A percentile compares a stretch with the other conserved stretches of the same genome.
These are phyloP conservation scores for Pseudocercospora fijiensis DNA, from an alignment of 2,329 filamentous ascomycete genomes.

Conservation along the genomic window DNA sequence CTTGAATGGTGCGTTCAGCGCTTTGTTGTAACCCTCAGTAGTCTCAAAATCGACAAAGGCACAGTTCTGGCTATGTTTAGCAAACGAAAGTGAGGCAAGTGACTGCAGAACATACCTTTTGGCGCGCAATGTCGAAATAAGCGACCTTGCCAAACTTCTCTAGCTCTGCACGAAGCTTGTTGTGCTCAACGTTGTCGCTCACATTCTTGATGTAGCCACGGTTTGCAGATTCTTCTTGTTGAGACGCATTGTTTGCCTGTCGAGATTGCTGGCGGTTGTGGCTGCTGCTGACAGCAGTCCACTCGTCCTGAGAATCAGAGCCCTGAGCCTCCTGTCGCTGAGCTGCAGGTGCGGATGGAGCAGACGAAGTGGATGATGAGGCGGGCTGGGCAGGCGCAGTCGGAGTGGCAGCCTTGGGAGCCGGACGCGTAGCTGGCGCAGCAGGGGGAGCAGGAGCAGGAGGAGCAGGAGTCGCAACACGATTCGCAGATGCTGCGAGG, in stretches of 20 bases:
- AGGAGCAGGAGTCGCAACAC: constrained; percentile 45
- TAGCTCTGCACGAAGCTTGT: constrained; percentile 68
- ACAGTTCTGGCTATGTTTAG: constrained; percentile 67
- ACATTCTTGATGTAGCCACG: constrained; percentile 96
- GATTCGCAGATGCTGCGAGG: constrained; percentile 57
- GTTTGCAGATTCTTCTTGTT: constrained; percentile 67
- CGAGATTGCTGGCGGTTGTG: constrained; percentile 83
- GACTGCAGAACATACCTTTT: constrained; percentile 64
- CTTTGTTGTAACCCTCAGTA: constrained; percentile 76
- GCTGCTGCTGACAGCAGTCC: constrained; percentile 78
- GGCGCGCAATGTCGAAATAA: constrained; percentile 64
- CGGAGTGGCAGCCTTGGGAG: constrained; percentile 26
- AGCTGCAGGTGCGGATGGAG: constrained; percentile 39
- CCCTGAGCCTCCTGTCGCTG: constrained; percentile 41
- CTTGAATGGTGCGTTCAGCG: constrained; percentile 75
- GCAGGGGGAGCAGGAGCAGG: constrained; percentile 34
- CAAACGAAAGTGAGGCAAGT: neutral
- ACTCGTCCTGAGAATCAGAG: constrained; percentile 64
- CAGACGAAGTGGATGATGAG: constrained; percentile 29
- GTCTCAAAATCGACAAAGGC: constrained; percentile 94
- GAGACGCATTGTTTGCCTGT: constrained; percentile 59
- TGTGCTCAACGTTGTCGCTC: constrained; percentile 77
- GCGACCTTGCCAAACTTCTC: constrained; percentile 65
- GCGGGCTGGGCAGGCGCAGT: constrained; percentile 33
- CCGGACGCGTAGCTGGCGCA: constrained; percentile 34